Evolutionary conservation across 257 asterid genomes (phyloP), one percentile per base, ranked within the genome.

Genomic region (Scutellaria barbata): DNA sequence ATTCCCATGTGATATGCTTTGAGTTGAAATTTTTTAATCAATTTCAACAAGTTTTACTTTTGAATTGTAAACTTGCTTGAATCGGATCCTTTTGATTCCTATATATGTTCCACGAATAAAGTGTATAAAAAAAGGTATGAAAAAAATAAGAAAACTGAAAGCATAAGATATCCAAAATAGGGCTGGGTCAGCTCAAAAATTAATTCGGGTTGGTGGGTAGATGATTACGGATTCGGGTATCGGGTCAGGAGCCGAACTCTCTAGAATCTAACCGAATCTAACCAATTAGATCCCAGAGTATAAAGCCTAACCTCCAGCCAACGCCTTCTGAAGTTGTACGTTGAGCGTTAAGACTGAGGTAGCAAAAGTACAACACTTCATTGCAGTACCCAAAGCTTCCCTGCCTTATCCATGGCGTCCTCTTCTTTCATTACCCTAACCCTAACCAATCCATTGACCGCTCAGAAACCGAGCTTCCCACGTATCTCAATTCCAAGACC

Each of bases 401-500:
- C 58, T 43, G 45, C 78, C 78, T 74, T 65, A 74, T 74, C 73
- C 73, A 74, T 74, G 78, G 73, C 78, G 66, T 74, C 78, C 9
- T 65, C 73, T 64, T 45, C 74, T 46, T 69, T 74, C 59, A 11
- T 65, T 12, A 64, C 78, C 66, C 73, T 74, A 54, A 47, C 68
- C 57, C 73, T 74, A 30, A n/a, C 45, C 48, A 56, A 62, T 6
- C 63, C 76, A 11, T 74, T 74, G 9, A 12, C 73, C 12, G 39
- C 68, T 35, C 58, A 55, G 61, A 66, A 48, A 39, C 61, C 63
- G 12, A 62, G n/a, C 53, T 46, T 72, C 46, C 76, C 76, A 20
- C 55, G n/a, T 41, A 9, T 72, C 39, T 50, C 70, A 1, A 72
- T 3, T 22, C 12, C 3, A 62, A 72, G 9, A 10, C 56, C 63